Base-by-base conservation (phyloP, 202 grass and related monocot genomes). In the Bolboschoenoplectus hybrid region DNA sequence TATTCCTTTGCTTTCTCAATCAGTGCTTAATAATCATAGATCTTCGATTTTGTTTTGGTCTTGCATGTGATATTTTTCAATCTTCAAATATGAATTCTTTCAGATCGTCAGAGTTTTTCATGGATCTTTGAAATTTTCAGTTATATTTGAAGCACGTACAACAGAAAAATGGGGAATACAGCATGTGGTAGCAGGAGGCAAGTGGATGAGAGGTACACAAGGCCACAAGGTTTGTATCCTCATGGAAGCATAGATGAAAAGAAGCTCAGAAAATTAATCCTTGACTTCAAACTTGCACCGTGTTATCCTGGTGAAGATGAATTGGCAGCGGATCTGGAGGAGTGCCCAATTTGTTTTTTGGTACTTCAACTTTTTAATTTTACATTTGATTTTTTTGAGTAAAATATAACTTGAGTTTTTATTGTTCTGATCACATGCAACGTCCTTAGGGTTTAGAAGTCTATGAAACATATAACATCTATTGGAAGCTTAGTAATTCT, bases 271-370 rank as follows among this genome's bases (percentile, higher is more conserved):
- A 89, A 90, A 41, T 92, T 95, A 82, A 98, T 98, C 83, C 38
- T 98, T 61, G 91, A 98, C 61, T 88, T 88, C 72, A 98, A 98
- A 85, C 89, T 98, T 82, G 91, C 95, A 40, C 93, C 95, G 0
- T 98, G 93, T 85, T 89, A 90, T 85, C 89, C 88, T 20, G 91
- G 95, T 12, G 55, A 84, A 65, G 93, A 95, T 74, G 95, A 93
- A 72, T 84, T 66, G 41, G 77, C 88, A 62, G 32, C 81, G 7
- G 87, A 93, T 88, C 91, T 95, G 56, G 90, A 98, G 63, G 93
- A 98, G 85, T 95, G 95, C 82, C 95, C 91, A 62, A 98, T 98
- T 87, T 98, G 95, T 78, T 93, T 94, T 87, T 84, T 98, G 91
- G 95, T 94, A 16, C 20, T 81, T 9, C 7, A 19, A 39, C 7